Evolutionary conservation across 148 eudicot genomes (phyloP), one percentile per base, ranked within the genome.

Genomic region (Vaccinium macrocarpon): DNA sequence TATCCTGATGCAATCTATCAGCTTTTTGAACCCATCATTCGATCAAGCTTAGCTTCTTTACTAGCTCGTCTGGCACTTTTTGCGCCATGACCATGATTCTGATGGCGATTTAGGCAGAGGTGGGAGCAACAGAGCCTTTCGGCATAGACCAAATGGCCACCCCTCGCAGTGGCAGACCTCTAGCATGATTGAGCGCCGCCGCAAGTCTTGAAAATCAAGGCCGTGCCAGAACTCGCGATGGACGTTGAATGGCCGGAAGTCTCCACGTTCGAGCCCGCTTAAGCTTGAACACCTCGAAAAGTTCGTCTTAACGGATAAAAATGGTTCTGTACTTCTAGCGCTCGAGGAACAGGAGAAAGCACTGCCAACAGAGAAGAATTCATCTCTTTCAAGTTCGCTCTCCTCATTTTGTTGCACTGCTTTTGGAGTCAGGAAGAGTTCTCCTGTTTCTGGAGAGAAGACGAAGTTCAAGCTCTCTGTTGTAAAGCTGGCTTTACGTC

Each of bases 61-160:
- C 71, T 89, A 79, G 82, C 35, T 71, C 78, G 46, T 84, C 84
- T 87, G 13, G 86, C 80, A 81, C 49, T 68, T 80, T 85, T 93
- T 94, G 49, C 91, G 91, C 99, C 99, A 96, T 19, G 88, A 85
- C 99, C 99, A 96, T 76, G 99, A 92, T 27, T 94, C 95, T 0
- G 98, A 87, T 1, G 99, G 98, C 1, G 99, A 93, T 83, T 92
- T 94, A 0, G 98, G 99, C 85, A 94, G 89, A 46, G 99, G 99
- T 8, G 99, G 99, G 85, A 94, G 92, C 87, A 96, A 83, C 82
- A 96, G 59, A 5, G 91, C 91, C 91, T 89, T 96, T 75, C 93
- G 66, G 73, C 92, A 94, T 27, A 96, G 90, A 14, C 99, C 99
- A 59, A 96, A 96, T 0, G 99, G 99, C 99, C 99, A 94, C 5